These are phyloP conservation scores for Knoxia roxburghii DNA, from an alignment of 257 asterid species.

Conservation along the genomic window DNA sequence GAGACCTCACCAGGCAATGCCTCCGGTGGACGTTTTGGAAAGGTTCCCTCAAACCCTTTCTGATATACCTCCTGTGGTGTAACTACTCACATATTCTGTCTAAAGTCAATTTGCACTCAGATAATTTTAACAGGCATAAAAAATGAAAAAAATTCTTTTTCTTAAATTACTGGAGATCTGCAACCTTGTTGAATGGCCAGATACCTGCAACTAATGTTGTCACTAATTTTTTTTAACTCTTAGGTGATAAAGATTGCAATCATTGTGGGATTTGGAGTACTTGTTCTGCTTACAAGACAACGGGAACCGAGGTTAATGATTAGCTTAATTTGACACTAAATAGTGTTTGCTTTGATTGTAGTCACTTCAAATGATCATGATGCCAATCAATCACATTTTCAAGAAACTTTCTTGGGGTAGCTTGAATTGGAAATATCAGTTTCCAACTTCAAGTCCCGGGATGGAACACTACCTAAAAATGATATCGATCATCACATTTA, in stretches of 20 bases:
- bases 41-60: slow-evolving; percentile 34
- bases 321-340: neutral
- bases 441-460: neutral
- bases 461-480: neutral
- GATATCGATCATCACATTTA: neutral
- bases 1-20: slow-evolving; percentile 49
- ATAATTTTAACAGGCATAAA: neutral
- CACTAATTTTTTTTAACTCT: slow-evolving; percentile 15
- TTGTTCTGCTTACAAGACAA: slow-evolving; percentile 77
- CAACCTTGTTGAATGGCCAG: neutral
- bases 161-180: neutral
- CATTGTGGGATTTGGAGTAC: slow-evolving; percentile 68
- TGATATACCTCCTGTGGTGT: neutral
- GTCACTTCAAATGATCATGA: neutral
- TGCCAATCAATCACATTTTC: neutral
- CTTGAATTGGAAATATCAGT: neutral
- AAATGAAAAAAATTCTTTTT: neutral
- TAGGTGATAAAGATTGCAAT: slow-evolving; percentile 65
- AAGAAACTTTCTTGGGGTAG: neutral
- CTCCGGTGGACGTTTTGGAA: slow-evolving; percentile 47
- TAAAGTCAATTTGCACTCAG: neutral
- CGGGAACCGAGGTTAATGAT: slow-evolving; percentile 54
- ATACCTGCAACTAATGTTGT: neutral
- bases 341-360: neutral
- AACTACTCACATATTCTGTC: neutral